phyloP scores from a whole-genome alignment of 495 filamentous ascomycete genomes.

The Xylaria castorea region DNA sequence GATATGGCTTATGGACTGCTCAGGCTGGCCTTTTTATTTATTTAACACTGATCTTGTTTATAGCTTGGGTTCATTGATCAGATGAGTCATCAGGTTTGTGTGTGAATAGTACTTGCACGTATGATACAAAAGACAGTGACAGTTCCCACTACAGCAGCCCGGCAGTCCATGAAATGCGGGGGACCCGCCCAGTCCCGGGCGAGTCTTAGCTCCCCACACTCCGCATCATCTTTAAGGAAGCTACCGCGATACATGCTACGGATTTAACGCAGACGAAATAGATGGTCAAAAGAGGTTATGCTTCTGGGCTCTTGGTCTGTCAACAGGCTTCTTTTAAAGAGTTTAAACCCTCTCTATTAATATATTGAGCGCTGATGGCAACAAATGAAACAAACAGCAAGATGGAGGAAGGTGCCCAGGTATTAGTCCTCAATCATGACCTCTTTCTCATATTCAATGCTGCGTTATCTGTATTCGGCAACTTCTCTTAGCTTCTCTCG shows the following conservation, averaged over 20 bases:
- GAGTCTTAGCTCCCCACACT: not conserved
- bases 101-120: not conserved
- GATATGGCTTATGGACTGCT: not conserved
- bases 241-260: not conserved
- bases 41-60: not conserved
- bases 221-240: not conserved
- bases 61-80: too few species aligned
- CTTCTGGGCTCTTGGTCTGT: not conserved
- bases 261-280: not conserved
- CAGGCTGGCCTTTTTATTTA: too few species aligned
- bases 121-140: too few species aligned
- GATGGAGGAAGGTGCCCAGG: not conserved
- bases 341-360: not conserved
- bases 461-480: not conserved
- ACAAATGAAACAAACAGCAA: not conserved
- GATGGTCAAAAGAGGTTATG: not conserved
- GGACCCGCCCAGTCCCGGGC: not conserved
- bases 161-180: too few species aligned
- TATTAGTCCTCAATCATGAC: not conserved
- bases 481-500: conserved; percentile 6
- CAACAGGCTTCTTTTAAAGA: not conserved
- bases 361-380: not conserved
- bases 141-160: too few species aligned
- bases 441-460: not conserved
- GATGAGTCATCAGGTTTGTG: not conserved